These are phyloP conservation scores for Plasmodium berghei DNA, from an alignment of 169 alveolate species.

Conservation along the genomic window DNA sequence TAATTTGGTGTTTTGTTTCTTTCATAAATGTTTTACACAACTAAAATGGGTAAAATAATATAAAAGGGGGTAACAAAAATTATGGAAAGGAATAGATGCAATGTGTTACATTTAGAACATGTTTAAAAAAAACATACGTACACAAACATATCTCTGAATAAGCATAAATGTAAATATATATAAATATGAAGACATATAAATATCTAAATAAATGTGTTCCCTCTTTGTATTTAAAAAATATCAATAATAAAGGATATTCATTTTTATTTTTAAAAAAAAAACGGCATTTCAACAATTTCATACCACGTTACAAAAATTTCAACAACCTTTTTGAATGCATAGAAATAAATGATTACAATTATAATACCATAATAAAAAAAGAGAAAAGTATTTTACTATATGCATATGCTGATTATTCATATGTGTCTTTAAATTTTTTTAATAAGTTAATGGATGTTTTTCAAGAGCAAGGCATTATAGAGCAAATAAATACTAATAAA, in stretches of 20 bases:
- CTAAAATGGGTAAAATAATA: background rate
- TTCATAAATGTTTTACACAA: background rate
- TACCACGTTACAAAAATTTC: slow-evolving; percentile 5
- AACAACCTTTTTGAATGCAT: slow-evolving; percentile 19
- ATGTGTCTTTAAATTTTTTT: slow-evolving; percentile 25
- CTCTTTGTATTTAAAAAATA: too few species aligned
- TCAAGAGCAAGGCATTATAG: background rate
- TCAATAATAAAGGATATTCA: background rate
- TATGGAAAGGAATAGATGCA: background rate
- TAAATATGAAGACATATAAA: background rate
- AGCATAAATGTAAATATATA: background rate
- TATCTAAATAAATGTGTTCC: background rate
- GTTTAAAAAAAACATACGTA: background rate
- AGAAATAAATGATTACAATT: slow-evolving; percentile 72
- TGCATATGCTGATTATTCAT: slow-evolving; percentile 68
- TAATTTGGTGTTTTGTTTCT: background rate
- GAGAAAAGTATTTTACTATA: slow-evolving; percentile 42
- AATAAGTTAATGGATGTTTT: slow-evolving; percentile 22
- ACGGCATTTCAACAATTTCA: slow-evolving; percentile 14
- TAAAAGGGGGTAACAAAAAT: background rate
- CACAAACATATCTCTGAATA: background rate
- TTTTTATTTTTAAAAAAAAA: slow-evolving; percentile 3
- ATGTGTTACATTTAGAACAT: too few species aligned
- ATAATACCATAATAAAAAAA: slow-evolving; percentile 16
- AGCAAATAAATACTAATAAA: background rate